Base-by-base conservation (phyloP, 2,329 filamentous ascomycete species). In the Diplodia mutila region DNA sequence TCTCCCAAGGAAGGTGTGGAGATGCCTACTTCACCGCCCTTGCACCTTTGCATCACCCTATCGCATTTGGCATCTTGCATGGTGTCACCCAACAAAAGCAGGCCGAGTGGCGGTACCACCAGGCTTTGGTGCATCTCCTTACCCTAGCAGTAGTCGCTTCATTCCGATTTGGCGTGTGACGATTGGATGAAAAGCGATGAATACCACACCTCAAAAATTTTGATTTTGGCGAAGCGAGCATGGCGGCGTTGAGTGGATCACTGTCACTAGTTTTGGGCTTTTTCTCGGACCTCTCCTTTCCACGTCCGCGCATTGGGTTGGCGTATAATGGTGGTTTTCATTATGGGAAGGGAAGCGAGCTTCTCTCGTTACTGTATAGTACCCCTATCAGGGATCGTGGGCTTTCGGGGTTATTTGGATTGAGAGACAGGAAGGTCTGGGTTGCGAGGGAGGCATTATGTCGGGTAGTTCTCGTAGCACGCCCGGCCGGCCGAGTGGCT, bases 181-280 rank as follows among this genome's bases (percentile, higher is more conserved):
- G 59, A 37, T 63, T 63, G 59, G 59, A 63, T 63, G 59, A 27
- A 63, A 37, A 9, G 34, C 59, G 59, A 37, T 27, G 29, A 46
- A 21, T 25, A 51, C 27, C 29, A 29, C 25, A 48, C 23, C 29
- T 34, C 27, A 37, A 51, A n/a, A 57, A 46, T 46, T 51, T 29
- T 66, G 64, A 39, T 57, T 51, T 57, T 29, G 23, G 29, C 39
- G 27, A 51, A 66, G 64, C 64, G 64, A 66, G 53, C 64, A 66
- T 59, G 29, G 37, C 23, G 64, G 64, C 64, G 64, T 66, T 66
- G 25, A 48, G n/a, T n/a, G n/a, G n/a, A n/a, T n/a, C n/a, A n/a
- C n/a, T n/a, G n/a, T n/a, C n/a, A n/a, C n/a, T n/a, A n/a, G n/a
- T n/a, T 23, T 29, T 27, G 23, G 51, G 32, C n/a, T 37, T n/a